Evolutionary conservation across 805 yeast species (phyloP), one percentile per base, ranked within the genome.

Genomic region (Starmera amethionina): DNA sequence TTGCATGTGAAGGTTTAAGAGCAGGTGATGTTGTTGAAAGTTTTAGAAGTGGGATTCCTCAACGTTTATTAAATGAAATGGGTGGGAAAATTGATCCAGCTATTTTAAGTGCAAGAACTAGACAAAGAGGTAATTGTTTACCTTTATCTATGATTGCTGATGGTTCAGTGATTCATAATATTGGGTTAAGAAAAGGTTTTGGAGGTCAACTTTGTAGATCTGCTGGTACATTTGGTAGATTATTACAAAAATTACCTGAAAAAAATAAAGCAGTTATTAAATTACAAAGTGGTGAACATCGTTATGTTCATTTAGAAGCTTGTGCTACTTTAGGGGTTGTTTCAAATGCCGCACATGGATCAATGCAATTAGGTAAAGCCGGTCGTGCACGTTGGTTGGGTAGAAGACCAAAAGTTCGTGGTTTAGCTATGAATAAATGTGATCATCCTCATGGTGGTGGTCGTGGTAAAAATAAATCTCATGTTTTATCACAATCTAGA

Each of bases 401-500:
- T 47, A 80, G 82, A 55, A 79, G 97, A 64, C 98, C 98, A 31
- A 77, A 81, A 39, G 97, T 89, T 32, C 82, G 98, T 70, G 98
- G 98, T 75, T 85, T 87, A 52, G 97, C 98, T 38, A 87, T 86
- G 96, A 93, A 93, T 67, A 93, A 93, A 48, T 77, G 80, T 59
- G 97, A 93, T 64, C 98, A 93, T 70, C 98, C 98, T 49, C 89
- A 87, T 57, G 98, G 98, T 72, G 98, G 98, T 81, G 98, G 98
- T 68, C 81, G 98, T 74, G 98, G 98, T 77, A 93, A 93, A 65
- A 84, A 95, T 45, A 93, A 93, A 79, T 86, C 96, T 48, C 89
- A 90, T 66, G 90, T 87, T 68, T 73, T 83, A 44, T 85, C 97
- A 15, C 86, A 83, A 70, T 84, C 96, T 41, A 94, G 94, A 61